Evolutionary conservation across 2,329 filamentous ascomycete genomes (phyloP), one percentile per base, ranked within the genome.

Genomic region (Colletotrichum sp.): DNA sequence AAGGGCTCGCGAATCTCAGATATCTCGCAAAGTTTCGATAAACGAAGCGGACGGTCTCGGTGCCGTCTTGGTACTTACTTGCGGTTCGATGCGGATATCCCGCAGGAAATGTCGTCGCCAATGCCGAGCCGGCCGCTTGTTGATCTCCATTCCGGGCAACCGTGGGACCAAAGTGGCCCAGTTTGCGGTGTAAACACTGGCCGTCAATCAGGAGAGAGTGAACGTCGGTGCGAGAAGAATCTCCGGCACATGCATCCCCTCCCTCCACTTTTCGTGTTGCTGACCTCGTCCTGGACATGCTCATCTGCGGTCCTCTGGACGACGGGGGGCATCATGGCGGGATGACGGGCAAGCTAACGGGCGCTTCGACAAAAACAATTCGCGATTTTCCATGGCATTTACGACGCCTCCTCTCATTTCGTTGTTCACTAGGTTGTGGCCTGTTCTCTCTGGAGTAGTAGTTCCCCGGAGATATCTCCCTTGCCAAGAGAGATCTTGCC

Each of bases 381-480:
- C 38, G 43, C 43, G 43, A 15, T 30, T 10, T 63, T 28, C 16
- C 30, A 71, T 48, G 69, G 73, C 73, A 75, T 75, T 72, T 64
- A 67, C 73, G 63, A 55, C 63, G 67, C 73, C 52, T 64, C 43
- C 69, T 38, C 69, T 75, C 69, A 75, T 75, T 73, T 75, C 52
- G 36, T 8, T 36, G 21, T 34, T 7, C 6, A 43, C 69, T 48
- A 24, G 69, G 69, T 63, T 13, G 30, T 60, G 57, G 63, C 69
- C 57, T 68, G 66, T 55, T 58, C 57, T 28, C 57, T 18, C 36
- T 34, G 32, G 18, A 68, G 71, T 55, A 55, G 66, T 15, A 13
- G 30, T 63, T n/a, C 16, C 9, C 58, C 30, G 43, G n/a, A 52
- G n/a, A 52, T 52, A 21, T 52, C 43, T 52, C n/a, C 43, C 43